Evolutionary conservation across 371 early-diverging fungal species (phyloP).

Genomic region (Mycotypha africana): DNA sequence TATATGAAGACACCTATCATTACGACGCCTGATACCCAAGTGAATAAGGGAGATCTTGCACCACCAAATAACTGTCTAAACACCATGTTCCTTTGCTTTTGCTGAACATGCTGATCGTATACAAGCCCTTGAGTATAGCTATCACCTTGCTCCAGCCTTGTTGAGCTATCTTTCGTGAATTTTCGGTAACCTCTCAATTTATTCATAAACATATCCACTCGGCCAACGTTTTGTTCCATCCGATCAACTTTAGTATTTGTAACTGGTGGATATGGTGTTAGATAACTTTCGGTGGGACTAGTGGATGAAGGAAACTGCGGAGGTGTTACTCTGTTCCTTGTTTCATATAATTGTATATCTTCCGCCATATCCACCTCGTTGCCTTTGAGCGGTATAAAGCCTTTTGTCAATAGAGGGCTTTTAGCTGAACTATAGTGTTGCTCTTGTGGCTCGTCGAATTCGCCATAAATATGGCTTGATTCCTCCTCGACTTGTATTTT

Average conservation of each 20-base stretch:
- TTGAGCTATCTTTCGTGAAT: background rate
- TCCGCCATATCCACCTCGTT: slow-evolving; percentile 1
- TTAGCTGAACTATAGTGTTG: no score
- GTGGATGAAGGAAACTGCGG: no score
- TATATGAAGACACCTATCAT: slow-evolving; percentile 41
- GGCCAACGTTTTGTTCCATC: slow-evolving; percentile 9
- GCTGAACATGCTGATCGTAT: background rate
- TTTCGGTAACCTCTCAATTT: slow-evolving; percentile 4
- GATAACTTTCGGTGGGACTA: no score
- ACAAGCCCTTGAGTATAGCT: background rate
- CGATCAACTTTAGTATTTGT: no score
- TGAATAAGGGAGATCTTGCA: slow-evolving; percentile 26
- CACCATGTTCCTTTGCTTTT: slow-evolving; percentile 6
- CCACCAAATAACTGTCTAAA: slow-evolving; percentile 7
- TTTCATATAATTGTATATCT: slow-evolving; percentile 1
- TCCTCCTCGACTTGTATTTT: slow-evolving; percentile 6
- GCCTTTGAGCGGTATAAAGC: slow-evolving; percentile 6
- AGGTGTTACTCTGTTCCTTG: background rate
- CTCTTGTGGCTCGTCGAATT: no score
- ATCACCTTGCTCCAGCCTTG: background rate
- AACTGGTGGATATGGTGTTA: background rate
- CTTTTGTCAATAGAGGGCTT: background rate
- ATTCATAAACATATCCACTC: slow-evolving; percentile 8
- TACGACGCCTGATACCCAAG: slow-evolving; percentile 29
- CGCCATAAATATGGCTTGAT: background rate